Evolutionary conservation across 2,329 filamentous ascomycete species (phyloP), one percentile per base, ranked within the genome.

Genomic region (Sclerotinia nivalis): DNA sequence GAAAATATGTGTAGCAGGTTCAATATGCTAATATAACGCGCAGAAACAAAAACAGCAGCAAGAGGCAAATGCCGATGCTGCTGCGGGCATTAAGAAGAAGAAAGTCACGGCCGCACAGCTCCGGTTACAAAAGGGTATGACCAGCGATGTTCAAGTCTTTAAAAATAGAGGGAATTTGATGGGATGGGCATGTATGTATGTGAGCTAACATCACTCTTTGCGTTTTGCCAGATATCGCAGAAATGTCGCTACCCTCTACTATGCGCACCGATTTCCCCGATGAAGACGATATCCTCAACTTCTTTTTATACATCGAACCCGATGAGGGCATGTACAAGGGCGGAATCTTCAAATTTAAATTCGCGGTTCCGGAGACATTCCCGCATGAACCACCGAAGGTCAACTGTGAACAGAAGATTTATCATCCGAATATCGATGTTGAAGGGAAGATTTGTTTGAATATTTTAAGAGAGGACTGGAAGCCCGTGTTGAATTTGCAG

Each of bases 361-460:
- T 99, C 82, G 87, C 88, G 73, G 97, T 99, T 83, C 93, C 93
- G 81, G 92, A 95, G 79, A 96, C 92, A 83, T 99, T 97, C 82
- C 96, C 96, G 0, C 96, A 98, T 83, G 94, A 98, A 80, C 94
- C 96, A 73, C 96, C 96, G 28, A 98, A 98, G 83, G 96, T 99
- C 76, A 96, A 92, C 78, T 98, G 96, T 83, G 91, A 90, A 75
- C 93, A 99, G 82, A 98, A 97, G 85, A 98, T 99, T 77, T 99
- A 99, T 83, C 96, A 99, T 80, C 96, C 96, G 8, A 99, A 99
- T 81, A 99, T 99, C 79, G 96, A 99, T 78, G 86, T 97, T 54
- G 93, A 98, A 80, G 96, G 96, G 76, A 99, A 99, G 79, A 94
- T 99, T 73, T 99, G 96, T 84, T 83, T 99, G 78, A 99, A 99